These are phyloP conservation scores for Capsicum baccatum DNA, from an alignment of 257 asterid genomes.

Conservation along the genomic window DNA sequence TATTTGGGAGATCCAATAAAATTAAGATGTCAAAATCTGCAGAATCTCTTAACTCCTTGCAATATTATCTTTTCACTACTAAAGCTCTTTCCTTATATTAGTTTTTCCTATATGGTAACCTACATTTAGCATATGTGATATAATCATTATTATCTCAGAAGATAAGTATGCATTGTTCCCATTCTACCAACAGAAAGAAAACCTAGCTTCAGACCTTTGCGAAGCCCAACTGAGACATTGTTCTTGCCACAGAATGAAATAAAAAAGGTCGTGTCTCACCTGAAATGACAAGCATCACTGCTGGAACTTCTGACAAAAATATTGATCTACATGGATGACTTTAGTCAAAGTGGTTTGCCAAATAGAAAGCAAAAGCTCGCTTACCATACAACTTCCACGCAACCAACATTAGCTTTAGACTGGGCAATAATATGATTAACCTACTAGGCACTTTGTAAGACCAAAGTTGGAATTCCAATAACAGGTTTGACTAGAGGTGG, in stretches of 20 bases:
- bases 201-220: background rate
- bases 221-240: background rate
- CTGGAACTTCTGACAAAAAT: background rate
- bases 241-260: background rate
- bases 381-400: background rate
- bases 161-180: too few species aligned
- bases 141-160: too few species aligned
- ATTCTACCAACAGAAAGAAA: background rate
- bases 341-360: background rate
- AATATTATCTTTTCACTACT: background rate
- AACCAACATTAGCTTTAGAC: background rate
- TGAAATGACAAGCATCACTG: background rate
- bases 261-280: background rate
- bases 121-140: background rate
- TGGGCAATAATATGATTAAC: background rate
- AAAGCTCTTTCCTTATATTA: background rate
- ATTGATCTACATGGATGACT: conserved; percentile 4
- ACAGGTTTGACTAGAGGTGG: background rate
- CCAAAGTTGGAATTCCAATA: background rate
- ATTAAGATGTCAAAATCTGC: background rate
- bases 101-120: conserved; percentile 6
- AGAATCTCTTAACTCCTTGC: background rate
- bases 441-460: background rate
- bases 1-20: background rate
- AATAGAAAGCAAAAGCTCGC: background rate